A percentile compares a stretch with the other conserved stretches of the same genome.
Conservation (phyloP, 2,329 filamentous ascomycete species). For the Talaromyces sp. region DNA sequence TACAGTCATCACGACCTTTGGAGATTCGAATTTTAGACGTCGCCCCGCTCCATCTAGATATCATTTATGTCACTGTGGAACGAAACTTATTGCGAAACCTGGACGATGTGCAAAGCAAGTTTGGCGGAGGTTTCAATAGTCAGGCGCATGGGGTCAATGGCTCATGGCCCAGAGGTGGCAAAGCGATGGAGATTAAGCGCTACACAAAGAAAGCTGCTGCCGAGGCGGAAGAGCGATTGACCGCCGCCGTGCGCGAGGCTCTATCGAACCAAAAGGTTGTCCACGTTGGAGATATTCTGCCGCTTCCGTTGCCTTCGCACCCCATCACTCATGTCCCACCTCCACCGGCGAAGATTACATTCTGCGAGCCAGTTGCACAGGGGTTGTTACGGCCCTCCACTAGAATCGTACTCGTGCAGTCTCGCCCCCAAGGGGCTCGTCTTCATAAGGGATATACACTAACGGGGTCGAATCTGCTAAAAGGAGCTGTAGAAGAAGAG, state of each 20-base stretch:
- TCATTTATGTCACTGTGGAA: slow-evolving; percentile 81
- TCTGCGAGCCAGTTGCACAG: slow-evolving; percentile 94
- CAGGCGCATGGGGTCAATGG: slow-evolving; percentile 39
- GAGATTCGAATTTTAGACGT: slow-evolving; percentile 83
- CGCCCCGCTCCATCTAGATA: slow-evolving; percentile 72
- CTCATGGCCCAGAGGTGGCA: slow-evolving; percentile 34
- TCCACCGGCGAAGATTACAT: slow-evolving; percentile 78
- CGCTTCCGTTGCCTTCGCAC: slow-evolving; percentile 71
- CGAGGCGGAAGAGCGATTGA: slow-evolving; percentile 56
- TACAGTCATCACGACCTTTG: slow-evolving; percentile 69
- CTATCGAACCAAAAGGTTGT: slow-evolving; percentile 70
- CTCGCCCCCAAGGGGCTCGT: slow-evolving; percentile 42
- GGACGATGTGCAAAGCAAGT: slow-evolving; percentile 77
- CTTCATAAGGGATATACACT: slow-evolving; percentile 26
- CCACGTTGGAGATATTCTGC: slow-evolving; percentile 78
- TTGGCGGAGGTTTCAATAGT: slow-evolving; percentile 61
- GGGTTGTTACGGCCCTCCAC: slow-evolving; percentile 73
- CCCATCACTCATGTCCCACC: slow-evolving; percentile 80
- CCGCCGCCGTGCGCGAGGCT: slow-evolving; percentile 67
- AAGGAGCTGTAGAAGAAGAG: slow-evolving; percentile 56
- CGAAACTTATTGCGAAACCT: slow-evolving; percentile 73
- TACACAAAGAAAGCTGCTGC: slow-evolving; percentile 34
- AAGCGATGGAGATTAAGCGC: slow-evolving; percentile 30
- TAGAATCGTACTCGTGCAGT: slow-evolving; percentile 71
- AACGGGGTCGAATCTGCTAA: slow-evolving; percentile 26